Percentiles rank a stretch among this genome's conserved stretches.
Evolutionary conservation across 2,329 filamentous ascomycete species (phyloP).

Genomic region (Colletotrichum salicis): DNA sequence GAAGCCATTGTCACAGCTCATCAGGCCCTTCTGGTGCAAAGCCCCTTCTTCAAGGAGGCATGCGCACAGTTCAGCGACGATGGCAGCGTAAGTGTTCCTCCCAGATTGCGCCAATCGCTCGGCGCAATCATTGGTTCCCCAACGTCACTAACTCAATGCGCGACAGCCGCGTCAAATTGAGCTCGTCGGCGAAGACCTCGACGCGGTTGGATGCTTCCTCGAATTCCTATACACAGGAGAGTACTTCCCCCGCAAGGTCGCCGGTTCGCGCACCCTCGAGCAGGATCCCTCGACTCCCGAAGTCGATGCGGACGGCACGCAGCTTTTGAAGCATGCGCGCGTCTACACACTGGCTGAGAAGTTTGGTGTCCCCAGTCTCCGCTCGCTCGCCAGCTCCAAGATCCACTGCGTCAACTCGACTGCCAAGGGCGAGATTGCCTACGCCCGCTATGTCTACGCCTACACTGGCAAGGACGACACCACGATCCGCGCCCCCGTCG

Average conservation of each 20-base stretch:
- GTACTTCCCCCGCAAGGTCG: constrained; percentile 80
- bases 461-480: constrained; percentile 76
- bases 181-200: constrained; percentile 74
- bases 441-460: constrained; percentile 89
- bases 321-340: constrained; percentile 88
- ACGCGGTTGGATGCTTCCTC: constrained; percentile 81
- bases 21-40: constrained; percentile 78
- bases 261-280: constrained; percentile 75
- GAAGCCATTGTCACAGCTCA: constrained; percentile 79
- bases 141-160: background rate
- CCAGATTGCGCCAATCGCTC: background rate
- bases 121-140: background rate
- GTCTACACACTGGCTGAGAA: constrained; percentile 90
- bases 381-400: constrained; percentile 83
- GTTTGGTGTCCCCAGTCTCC: constrained; percentile 75
- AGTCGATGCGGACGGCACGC: constrained; percentile 81
- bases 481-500: constrained; percentile 82
- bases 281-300: constrained; percentile 71
- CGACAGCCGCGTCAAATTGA: constrained; percentile 71
- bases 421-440: constrained; percentile 89
- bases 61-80: constrained; percentile 71
- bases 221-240: constrained; percentile 87
- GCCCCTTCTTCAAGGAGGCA: constrained; percentile 77
- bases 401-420: constrained; percentile 92
- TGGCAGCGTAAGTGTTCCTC: constrained; percentile 62